Conservation (phyloP, 2,329 filamentous ascomycete species). For the Colletotrichum acutatum region DNA sequence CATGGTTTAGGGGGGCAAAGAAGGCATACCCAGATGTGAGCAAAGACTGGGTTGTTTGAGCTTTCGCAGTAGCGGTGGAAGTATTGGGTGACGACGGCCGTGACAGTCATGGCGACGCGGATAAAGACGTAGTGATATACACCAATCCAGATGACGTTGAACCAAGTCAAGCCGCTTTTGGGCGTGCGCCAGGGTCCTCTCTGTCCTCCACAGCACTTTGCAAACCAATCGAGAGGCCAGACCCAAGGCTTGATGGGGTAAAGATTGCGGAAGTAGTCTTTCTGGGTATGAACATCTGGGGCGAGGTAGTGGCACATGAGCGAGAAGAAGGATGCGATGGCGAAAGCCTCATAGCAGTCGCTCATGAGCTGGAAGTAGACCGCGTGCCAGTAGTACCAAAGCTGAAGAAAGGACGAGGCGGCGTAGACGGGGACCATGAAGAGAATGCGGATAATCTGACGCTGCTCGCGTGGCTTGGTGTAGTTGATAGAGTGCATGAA, state of each 20-base stretch:
- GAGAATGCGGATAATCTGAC: constrained; percentile 85
- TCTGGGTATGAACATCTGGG: constrained; percentile 81
- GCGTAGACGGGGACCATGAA: constrained; percentile 89
- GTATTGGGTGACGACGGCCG: constrained; percentile 78
- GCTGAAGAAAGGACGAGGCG: constrained; percentile 77
- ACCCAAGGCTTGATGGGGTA: constrained; percentile 77
- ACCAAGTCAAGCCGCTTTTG: constrained; percentile 86
- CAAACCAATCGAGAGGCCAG: constrained; percentile 76
- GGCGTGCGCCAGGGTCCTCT: constrained; percentile 79
- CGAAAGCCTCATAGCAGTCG: constrained; percentile 91
- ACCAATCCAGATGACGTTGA: constrained; percentile 86
- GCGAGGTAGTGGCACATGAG: constrained; percentile 85
- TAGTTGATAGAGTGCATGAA: constrained; percentile 70
- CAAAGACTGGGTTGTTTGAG: constrained; percentile 80
- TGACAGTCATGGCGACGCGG: constrained; percentile 81
- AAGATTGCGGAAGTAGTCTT: constrained; percentile 80
- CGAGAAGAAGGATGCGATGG: constrained; percentile 87
- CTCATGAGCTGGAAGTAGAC: constrained; percentile 85
- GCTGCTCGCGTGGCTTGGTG: constrained; percentile 69
- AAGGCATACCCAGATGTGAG: constrained; percentile 80
- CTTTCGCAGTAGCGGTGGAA: constrained; percentile 80
- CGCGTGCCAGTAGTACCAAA: constrained; percentile 79
- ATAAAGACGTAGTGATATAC: constrained; percentile 90
- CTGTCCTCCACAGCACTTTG: constrained; percentile 76
- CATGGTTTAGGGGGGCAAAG: constrained; percentile 4